Evolutionary conservation across 106 monocot genomes (phyloP), one percentile per base, ranked within the genome.

Genomic region (Chionographis japonica): DNA sequence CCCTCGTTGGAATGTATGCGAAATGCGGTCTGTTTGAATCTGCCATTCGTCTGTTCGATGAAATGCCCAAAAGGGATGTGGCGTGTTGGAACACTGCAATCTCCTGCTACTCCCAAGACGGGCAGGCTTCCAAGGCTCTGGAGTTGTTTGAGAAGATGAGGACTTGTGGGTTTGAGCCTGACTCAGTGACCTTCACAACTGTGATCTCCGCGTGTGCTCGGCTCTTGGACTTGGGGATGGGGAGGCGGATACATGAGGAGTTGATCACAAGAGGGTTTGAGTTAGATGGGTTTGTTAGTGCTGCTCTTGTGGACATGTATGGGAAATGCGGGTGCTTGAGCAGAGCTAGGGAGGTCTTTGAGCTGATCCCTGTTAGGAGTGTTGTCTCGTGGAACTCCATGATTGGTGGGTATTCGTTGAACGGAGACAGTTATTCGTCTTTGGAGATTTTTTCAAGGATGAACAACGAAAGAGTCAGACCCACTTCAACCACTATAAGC

Each of bases 231-330:
- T 54, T 85, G 69, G 78, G 72, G 20, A 74, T 16, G 15, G 88
- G 91, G 52, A 82, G 38, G 70, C 77, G 71, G 70, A 65, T 88
- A 18, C 88, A 92, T 65, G 73, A 75, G 43, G 80, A 77, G 49
- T 50, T 88, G 58, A 37, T 76, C 6, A 68, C 40, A 37, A 70
- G 52, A 27, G 76, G 78, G 11, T 40, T 77, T 56, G 70, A 68
- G 54, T 40, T 83, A 67, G 80, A 85, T 73, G 84, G 54, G 8
- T 91, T 84, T 72, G 58, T 91, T 15, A 72, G 72, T 7, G 20
- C 91, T 7, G 74, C 87, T 4, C 41, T 87, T 38, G 79, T 91
- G 37, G 84, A 91, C 62, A 87, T 91, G 86, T 87, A 87, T 80
- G 84, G 84, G 16, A 91, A 87, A 62, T 87, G 84, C 68, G 87